Evolutionary conservation across 2,329 filamentous ascomycete species (phyloP).

Genomic region (Xylariaceae sp.): DNA sequence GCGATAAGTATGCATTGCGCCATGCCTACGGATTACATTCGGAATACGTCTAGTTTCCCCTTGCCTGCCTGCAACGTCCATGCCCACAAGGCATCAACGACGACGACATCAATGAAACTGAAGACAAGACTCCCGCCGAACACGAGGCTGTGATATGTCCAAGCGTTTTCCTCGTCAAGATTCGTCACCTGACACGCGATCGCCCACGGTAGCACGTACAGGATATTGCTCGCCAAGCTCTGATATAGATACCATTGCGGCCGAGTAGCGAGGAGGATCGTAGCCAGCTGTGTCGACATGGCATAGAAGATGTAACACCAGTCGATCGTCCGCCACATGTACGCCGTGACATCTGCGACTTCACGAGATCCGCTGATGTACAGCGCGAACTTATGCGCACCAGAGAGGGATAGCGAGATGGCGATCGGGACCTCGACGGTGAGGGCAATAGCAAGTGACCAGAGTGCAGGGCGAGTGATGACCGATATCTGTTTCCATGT

Average conservation of each 20-base stretch:
- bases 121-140: slow-evolving; percentile 67
- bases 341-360: slow-evolving; percentile 55
- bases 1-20: no score
- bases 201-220: slow-evolving; percentile 67
- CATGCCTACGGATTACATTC: slow-evolving; percentile 11
- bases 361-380: slow-evolving; percentile 54
- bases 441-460: slow-evolving; percentile 50
- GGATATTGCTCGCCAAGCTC: slow-evolving; percentile 58
- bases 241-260: slow-evolving; percentile 65
- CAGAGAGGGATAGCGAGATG: slow-evolving; percentile 55
- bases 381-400: slow-evolving; percentile 54
- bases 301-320: slow-evolving; percentile 69
- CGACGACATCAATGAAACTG: slow-evolving; percentile 53
- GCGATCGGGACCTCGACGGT: slow-evolving; percentile 57
- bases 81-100: slow-evolving; percentile 48
- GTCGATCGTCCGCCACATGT: slow-evolving; percentile 60
- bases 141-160: slow-evolving; percentile 61
- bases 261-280: slow-evolving; percentile 57
- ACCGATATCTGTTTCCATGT: slow-evolving; percentile 8
- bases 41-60: slow-evolving; percentile 36
- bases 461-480: slow-evolving; percentile 49
- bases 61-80: slow-evolving; percentile 44
- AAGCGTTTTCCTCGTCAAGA: slow-evolving; percentile 51
- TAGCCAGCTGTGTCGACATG: slow-evolving; percentile 58
- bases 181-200: slow-evolving; percentile 51